Evolutionary conservation across 2,329 filamentous ascomycete species (phyloP).

Genomic region (Metarhizium guizhouense): DNA sequence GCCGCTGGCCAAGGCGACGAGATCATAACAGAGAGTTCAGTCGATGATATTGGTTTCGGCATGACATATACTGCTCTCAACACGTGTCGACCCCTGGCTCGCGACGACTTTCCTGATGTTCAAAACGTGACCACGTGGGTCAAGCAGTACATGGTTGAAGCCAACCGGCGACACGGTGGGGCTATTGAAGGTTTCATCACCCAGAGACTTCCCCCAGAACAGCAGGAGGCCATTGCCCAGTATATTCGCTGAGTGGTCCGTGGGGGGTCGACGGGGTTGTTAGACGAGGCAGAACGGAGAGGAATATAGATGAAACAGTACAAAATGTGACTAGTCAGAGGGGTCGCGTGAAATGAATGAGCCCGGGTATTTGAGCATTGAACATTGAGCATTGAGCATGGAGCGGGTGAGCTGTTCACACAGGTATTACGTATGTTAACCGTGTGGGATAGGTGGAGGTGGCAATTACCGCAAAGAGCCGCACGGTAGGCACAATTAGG

Average conservation of each 20-base stretch:
- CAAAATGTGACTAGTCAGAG: not conserved
- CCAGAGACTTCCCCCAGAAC: constrained; percentile 58
- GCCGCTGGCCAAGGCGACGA: constrained; percentile 59
- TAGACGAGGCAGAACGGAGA: not conserved
- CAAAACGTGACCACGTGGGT: constrained; percentile 81
- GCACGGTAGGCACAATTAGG: no score
- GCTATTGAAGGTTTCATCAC: constrained; percentile 62
- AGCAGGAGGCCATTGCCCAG: constrained; percentile 40
- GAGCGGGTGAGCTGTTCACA: not conserved
- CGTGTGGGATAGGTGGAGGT: no score
- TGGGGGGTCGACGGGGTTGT: not conserved
- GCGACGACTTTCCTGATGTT: constrained; percentile 82
- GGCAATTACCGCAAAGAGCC: no score
- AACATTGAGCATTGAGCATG: not conserved
- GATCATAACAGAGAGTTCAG: constrained; percentile 75
- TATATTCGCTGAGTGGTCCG: constrained; percentile 33
- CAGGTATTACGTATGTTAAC: not conserved
- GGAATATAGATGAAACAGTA: constrained; percentile 1
- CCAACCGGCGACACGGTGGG: constrained; percentile 65
- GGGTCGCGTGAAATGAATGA: not conserved
- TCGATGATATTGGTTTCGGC: constrained; percentile 91
- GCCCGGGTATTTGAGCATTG: not conserved
- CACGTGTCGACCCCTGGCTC: constrained; percentile 67
- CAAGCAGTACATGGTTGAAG: constrained; percentile 63
- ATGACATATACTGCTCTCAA: constrained; percentile 90